These are phyloP conservation scores for Colletotrichum sp. DNA, from an alignment of 2,329 filamentous ascomycete genomes.

Conservation along the genomic window DNA sequence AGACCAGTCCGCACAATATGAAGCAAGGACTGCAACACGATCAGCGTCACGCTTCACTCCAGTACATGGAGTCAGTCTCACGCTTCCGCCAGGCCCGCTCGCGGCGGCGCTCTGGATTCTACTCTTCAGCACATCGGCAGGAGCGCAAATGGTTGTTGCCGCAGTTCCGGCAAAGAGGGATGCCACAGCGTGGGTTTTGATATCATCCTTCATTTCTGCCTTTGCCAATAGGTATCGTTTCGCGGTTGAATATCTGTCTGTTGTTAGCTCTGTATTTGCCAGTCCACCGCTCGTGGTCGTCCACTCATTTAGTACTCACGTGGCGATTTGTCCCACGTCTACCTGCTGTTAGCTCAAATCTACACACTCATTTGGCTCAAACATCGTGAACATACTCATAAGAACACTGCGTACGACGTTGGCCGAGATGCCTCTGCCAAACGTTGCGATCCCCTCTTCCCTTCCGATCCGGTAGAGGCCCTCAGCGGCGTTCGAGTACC, in stretches of 20 bases:
- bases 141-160: constrained; percentile 49
- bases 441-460: constrained; percentile 44
- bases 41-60: neutral
- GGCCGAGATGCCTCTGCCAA: constrained; percentile 41
- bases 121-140: constrained; percentile 50
- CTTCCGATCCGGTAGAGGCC: constrained; percentile 36
- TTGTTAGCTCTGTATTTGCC: neutral
- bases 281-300: neutral
- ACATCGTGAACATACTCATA: constrained; percentile 42
- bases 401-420: constrained; percentile 47
- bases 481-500: constrained; percentile 41
- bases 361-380: constrained; percentile 40
- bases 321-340: constrained; percentile 49
- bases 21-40: constrained; percentile 31
- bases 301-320: constrained; percentile 32
- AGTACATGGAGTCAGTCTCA: neutral
- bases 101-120: constrained; percentile 40
- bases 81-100: constrained; percentile 6
- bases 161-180: constrained; percentile 49
- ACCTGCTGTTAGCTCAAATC: constrained; percentile 15
- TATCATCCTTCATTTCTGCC: constrained; percentile 38
- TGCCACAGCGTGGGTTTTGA: constrained; percentile 43
- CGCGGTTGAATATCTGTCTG: constrained; percentile 35
- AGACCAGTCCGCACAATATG: constrained; percentile 38
- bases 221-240: constrained; percentile 35